A percentile compares a stretch with the other conserved stretches of the same genome.
Evolutionary conservation across 257 asterid species (phyloP).

Genomic region (Dorcoceras hygrometricum): DNA sequence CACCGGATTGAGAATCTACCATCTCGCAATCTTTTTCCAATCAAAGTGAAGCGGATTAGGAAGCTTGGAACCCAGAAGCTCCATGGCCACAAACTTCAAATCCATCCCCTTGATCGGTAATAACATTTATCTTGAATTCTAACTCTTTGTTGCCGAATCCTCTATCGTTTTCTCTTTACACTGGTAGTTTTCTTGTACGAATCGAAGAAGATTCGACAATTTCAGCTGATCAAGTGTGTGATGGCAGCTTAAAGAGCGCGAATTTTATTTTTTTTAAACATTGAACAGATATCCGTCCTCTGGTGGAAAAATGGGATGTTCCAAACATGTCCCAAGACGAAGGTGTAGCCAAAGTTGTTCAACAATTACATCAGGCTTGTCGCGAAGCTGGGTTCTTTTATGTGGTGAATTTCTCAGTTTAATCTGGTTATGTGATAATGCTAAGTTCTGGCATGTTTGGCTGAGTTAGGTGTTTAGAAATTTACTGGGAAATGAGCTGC

Average conservation of each 20-base stretch:
- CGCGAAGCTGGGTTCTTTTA: conserved; percentile 61
- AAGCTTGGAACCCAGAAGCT: conserved; percentile 14
- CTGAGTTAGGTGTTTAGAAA: not conserved
- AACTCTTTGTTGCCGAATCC: not conserved
- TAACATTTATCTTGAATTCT: no score
- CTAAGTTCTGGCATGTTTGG: not conserved
- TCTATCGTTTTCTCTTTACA: not conserved
- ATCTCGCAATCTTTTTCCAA: not conserved
- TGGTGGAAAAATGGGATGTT: conserved; percentile 75
- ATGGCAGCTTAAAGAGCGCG: conserved; percentile 1
- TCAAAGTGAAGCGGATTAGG: not conserved
- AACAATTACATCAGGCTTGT: conserved; percentile 71
- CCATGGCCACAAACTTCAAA: conserved; percentile 85
- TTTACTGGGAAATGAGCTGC: not conserved
- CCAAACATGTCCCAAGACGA: conserved; percentile 54
- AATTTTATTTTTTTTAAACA: not conserved
- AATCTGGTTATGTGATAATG: conserved; percentile 1
- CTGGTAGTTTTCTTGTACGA: not conserved
- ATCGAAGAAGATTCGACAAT: not conserved
- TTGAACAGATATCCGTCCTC: conserved; percentile 57
- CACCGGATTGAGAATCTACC: not conserved
- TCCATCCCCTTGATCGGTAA: conserved; percentile 78
- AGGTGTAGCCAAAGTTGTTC: conserved; percentile 63
- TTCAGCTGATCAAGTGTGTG: not conserved
- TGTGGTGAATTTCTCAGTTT: conserved; percentile 29